Percentiles rank a stretch among this genome's conserved stretches.
These are phyloP conservation scores for Ascomycota sp. DNA, from an alignment of 2,329 filamentous ascomycete genomes.

Conservation along the genomic window DNA sequence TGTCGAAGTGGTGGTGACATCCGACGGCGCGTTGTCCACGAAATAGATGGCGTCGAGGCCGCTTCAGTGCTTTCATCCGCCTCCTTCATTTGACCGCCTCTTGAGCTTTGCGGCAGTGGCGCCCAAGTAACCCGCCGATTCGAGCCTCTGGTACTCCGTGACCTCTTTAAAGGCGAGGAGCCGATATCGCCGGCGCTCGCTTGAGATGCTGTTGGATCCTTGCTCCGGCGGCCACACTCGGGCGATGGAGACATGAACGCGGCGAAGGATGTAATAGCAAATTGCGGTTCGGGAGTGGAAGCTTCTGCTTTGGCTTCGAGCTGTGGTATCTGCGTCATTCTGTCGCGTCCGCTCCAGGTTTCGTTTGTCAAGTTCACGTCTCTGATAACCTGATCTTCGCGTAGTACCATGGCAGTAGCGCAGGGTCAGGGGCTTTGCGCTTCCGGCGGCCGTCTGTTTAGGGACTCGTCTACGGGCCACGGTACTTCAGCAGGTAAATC, in stretches of 20 bases:
- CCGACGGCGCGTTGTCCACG: too few relatives aligned
- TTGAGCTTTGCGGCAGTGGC: constrained; percentile 2
- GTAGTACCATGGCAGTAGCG: neutral
- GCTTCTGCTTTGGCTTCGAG: neutral
- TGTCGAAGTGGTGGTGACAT: too few relatives aligned
- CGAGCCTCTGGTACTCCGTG: constrained; percentile 9
- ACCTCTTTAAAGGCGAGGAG: constrained; percentile 14
- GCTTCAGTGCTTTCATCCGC: too few relatives aligned
- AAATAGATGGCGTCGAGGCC: too few relatives aligned
- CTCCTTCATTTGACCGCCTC: neutral
- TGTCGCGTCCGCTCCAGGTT: too few relatives aligned
- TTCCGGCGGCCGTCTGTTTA: neutral
- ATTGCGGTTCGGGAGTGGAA: constrained; percentile 22
- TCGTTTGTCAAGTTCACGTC: too few relatives aligned
- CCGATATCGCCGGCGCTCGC: constrained; percentile 7
- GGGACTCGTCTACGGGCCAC: neutral
- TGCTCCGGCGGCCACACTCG: constrained; percentile 5
- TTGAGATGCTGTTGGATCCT: neutral
- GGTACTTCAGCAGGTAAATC: too few relatives aligned
- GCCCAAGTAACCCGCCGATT: constrained; percentile 17
- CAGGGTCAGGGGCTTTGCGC: constrained; percentile 7
- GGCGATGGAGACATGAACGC: constrained; percentile 29
- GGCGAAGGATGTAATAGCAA: constrained; percentile 28
- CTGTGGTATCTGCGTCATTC: neutral
- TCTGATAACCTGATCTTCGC: too few relatives aligned